A percentile compares a stretch with the other conserved stretches of the same genome.
Evolutionary conservation across 129 eudicot genomes (phyloP).

Genomic region (Deinandra increscens): DNA sequence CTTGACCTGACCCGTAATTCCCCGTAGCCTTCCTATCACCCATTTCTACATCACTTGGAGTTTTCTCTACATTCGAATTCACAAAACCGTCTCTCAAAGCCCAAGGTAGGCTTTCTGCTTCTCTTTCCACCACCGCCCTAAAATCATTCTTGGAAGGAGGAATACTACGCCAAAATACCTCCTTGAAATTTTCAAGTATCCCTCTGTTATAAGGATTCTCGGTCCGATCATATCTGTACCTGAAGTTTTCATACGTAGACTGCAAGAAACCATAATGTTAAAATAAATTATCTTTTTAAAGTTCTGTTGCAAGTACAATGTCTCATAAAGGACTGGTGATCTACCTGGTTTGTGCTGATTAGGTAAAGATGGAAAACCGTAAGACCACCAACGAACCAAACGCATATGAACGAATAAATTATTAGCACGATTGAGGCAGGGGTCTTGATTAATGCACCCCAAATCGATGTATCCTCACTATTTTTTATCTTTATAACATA

Average conservation of each 20-base stretch:
- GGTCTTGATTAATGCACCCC: constrained; percentile 67
- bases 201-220: constrained; percentile 67
- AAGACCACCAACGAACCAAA: constrained; percentile 97
- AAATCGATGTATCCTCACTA: constrained; percentile 50
- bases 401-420: constrained; percentile 58
- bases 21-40: constrained; percentile 46
- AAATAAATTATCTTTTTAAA: background rate
- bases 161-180: constrained; percentile 58
- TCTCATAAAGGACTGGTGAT: background rate
- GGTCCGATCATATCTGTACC: constrained; percentile 57
- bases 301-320: constrained; percentile 4
- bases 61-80: constrained; percentile 41
- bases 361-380: constrained; percentile 82
- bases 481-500: constrained; percentile 49
- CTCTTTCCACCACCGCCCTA: constrained; percentile 52
- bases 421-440: constrained; percentile 75
- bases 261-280: constrained; percentile 37
- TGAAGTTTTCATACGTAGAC: constrained; percentile 79
- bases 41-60: constrained; percentile 49
- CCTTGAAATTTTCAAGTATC: constrained; percentile 49
- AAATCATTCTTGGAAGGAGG: constrained; percentile 73
- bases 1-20: constrained; percentile 33
- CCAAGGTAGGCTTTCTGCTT: constrained; percentile 33
- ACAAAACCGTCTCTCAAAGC: constrained; percentile 29
- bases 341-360: constrained; percentile 89